Percentiles rank a stretch among this genome's conserved stretches.
phyloP scores from a whole-genome alignment of 257 asterid species.

The Ocimum tenuiflorum region DNA sequence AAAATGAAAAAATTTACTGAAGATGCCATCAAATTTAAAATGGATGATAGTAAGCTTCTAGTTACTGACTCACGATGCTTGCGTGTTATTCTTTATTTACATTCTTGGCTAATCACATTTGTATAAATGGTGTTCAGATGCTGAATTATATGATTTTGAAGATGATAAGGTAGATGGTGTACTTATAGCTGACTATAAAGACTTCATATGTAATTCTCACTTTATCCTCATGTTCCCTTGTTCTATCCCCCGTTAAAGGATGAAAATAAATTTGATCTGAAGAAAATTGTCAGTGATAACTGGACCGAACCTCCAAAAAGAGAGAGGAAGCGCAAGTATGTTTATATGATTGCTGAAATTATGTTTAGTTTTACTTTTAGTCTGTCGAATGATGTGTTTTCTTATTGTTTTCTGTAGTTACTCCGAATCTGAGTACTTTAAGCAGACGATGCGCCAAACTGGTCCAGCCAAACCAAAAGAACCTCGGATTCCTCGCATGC shows the following conservation, averaged over 20 bases:
- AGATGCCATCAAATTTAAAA: conserved; percentile 95
- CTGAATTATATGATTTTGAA: conserved; percentile 85
- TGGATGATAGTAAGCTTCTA: conserved; percentile 81
- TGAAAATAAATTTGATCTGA: conserved; percentile 78
- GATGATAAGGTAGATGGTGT: conserved; percentile 65
- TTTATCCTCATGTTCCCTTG: conserved; percentile 11
- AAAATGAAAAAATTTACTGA: conserved; percentile 97
- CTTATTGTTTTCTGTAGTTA: conserved; percentile 40
- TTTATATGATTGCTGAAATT: conserved; percentile 15
- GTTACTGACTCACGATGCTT: neutral
- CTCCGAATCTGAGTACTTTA: conserved; percentile 90
- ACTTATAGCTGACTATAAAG: neutral
- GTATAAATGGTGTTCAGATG: conserved; percentile 53
- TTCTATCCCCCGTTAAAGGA: conserved; percentile 39
- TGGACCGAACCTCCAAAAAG: conserved; percentile 92
- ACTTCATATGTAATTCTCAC: neutral
- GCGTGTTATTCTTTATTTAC: neutral
- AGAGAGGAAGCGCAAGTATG: conserved; percentile 97
- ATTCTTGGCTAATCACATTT: conserved; percentile 26
- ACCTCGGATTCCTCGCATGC: conserved; percentile 99
- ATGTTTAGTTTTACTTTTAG: neutral
- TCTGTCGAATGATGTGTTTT: conserved; percentile 4
- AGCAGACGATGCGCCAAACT: conserved; percentile 94
- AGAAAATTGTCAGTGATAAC: conserved; percentile 86
- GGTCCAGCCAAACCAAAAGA: conserved; percentile 94